These are phyloP conservation scores for Guillardia theta DNA, from an alignment of 78 protist genomes.

Conservation along the genomic window DNA sequence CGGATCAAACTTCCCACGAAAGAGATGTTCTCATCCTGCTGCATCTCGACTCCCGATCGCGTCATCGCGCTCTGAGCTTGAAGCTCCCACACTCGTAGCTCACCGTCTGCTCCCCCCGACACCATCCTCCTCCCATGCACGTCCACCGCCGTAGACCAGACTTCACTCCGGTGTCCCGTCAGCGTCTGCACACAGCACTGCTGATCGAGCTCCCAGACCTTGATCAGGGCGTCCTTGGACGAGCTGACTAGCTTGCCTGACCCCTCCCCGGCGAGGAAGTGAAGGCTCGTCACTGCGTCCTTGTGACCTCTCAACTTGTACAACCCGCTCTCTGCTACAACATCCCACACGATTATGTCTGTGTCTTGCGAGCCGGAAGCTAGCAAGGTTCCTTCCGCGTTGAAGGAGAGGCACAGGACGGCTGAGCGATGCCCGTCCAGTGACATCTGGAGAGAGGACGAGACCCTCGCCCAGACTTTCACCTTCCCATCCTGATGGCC, in stretches of 20 bases:
- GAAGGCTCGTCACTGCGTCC: conserved; percentile 62
- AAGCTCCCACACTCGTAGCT: conserved; percentile 56
- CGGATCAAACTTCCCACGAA: too few relatives aligned
- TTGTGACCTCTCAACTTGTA: conserved; percentile 77
- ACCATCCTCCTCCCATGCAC: not conserved
- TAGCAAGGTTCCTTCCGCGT: conserved; percentile 60
- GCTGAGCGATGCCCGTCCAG: conserved; percentile 75
- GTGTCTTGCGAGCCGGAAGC: conserved; percentile 83
- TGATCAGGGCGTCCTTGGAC: not conserved
- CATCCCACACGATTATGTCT: conserved; percentile 88
- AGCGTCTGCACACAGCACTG: conserved; percentile 85
- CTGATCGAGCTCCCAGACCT: conserved; percentile 86
- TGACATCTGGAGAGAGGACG: not conserved
- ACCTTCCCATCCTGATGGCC: not conserved
- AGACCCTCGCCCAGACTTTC: conserved; percentile 70
- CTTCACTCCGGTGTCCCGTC: conserved; percentile 78
- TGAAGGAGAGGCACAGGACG: conserved; percentile 63
- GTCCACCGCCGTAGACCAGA: conserved; percentile 44
- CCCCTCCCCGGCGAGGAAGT: not conserved
- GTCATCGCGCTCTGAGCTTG: too few relatives aligned
- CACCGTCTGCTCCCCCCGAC: conserved; percentile 56
- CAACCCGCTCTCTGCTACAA: conserved; percentile 76
- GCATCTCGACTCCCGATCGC: too few relatives aligned
- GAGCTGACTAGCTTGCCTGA: not conserved
- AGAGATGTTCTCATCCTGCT: too few relatives aligned